These are phyloP conservation scores for Halophytophthora polymorphica DNA, from an alignment of 352 stramenopile genomes.

Conservation along the genomic window DNA sequence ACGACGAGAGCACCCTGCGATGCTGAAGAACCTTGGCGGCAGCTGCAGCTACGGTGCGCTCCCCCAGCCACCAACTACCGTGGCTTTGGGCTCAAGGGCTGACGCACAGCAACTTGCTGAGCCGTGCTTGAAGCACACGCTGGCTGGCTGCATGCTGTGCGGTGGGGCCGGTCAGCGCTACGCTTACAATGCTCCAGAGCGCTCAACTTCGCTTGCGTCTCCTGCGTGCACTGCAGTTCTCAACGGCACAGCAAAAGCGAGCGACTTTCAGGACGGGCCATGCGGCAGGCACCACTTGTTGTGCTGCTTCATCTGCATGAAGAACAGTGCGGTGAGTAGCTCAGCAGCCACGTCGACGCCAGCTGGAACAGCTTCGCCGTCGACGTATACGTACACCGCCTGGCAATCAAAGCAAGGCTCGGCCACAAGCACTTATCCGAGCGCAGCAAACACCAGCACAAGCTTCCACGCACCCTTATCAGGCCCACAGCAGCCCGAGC, in stretches of 20 bases:
- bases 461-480: neutral
- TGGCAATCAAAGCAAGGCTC: neutral
- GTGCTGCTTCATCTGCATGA: slow-evolving; percentile 65
- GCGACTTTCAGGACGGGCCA: slow-evolving; percentile 12
- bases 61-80: neutral
- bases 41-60: slow-evolving; percentile 9
- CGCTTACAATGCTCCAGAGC: neutral
- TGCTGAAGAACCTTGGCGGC: slow-evolving; percentile 12
- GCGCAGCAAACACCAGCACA: neutral
- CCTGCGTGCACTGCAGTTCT: neutral
- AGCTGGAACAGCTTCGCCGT: neutral
- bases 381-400: slow-evolving; percentile 1
- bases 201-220: neutral
- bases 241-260: slow-evolving; percentile 2
- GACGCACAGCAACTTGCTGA: neutral
- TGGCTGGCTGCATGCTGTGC: slow-evolving; percentile 68
- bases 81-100: neutral
- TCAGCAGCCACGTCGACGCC: neutral
- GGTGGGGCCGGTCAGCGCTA: slow-evolving; percentile 14
- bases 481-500: neutral
- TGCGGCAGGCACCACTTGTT: slow-evolving; percentile 54
- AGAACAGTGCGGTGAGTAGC: slow-evolving; percentile 2
- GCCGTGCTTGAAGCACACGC: slow-evolving; percentile 51
- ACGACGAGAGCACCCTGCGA: slow-evolving; percentile 7
- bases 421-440: neutral